phyloP scores from a whole-genome alignment of 768 basidiomycete genomes.

The Tylopilus rubrobrunneus region DNA sequence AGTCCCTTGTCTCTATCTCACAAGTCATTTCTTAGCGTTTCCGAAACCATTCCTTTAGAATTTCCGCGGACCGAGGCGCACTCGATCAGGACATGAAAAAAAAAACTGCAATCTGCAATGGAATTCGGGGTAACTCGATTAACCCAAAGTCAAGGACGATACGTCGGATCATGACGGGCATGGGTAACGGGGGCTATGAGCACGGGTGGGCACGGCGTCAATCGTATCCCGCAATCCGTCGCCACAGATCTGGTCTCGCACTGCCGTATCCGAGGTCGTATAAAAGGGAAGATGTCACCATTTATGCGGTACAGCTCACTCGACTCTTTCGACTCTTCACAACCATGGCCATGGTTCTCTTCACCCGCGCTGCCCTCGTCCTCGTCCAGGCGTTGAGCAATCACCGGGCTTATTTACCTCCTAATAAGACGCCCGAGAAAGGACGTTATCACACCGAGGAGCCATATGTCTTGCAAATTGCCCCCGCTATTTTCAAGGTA shows the following conservation, averaged over 20 bases:
- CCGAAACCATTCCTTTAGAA: neutral
- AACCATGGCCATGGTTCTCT: conserved; percentile 39
- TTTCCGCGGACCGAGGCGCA: neutral
- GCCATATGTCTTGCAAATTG: conserved; percentile 50
- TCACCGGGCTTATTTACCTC: conserved; percentile 51
- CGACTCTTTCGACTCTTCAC: neutral
- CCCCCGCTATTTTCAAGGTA: conserved; percentile 55
- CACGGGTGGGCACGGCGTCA: conserved; percentile 2
- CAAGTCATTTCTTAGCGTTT: neutral
- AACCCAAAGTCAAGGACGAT: neutral
- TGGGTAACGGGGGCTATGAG: neutral
- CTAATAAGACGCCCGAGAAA: conserved; percentile 50
- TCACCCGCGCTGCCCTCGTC: conserved; percentile 43
- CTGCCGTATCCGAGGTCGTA: conserved; percentile 6
- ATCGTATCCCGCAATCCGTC: neutral
- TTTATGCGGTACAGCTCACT: neutral
- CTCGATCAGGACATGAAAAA: neutral
- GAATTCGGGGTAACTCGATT: neutral
- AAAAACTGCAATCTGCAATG: neutral
- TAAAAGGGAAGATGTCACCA: conserved; percentile 11
- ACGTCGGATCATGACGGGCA: conserved; percentile 8
- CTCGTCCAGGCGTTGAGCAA: conserved; percentile 48
- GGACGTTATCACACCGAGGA: conserved; percentile 52
- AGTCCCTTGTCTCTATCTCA: conserved; percentile 1
- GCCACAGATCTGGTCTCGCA: neutral